Evolutionary conservation across 148 eudicot species (phyloP), one percentile per base, ranked within the genome.

Genomic region (Rheum nobile): DNA sequence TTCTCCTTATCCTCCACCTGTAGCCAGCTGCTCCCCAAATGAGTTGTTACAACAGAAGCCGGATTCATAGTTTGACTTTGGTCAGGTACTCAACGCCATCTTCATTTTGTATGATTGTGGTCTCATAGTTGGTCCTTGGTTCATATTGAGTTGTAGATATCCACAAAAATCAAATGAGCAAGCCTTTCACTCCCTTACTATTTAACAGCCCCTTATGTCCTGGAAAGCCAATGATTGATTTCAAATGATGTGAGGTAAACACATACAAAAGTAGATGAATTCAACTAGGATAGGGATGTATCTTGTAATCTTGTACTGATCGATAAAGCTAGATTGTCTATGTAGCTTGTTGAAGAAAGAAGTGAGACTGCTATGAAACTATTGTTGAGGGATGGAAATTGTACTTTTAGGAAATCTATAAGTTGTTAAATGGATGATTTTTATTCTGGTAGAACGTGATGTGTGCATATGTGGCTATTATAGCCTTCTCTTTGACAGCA

Each of bases 141-240:
- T 63, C 69, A 63, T 63, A 63, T 29, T 28, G 37, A 63, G 69
- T 4, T 63, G 67, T 57, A 57, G 34, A 57, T 57, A 57, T 57
- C 13, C 17, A 26, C 34, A 9, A 57, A 4, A 57, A 57, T 57
- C 13, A 28, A 26, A 8, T 32, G 70, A 65, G 41, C 22, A 32
- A 65, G 70, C 70, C 21, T 65, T 29, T 12, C 5, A 3, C 22
- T 54, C 19, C 29, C 13, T 11, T 57, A 6, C 1, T 28, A 11
- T 10, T 0, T 26, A 28, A 57, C 32, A 57, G 9, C 11, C 12
- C 1, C 67, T 57, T 12, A 7, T 9, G 17, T 26, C 32, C 2
- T 57, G 1, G 34, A 6, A 22, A 7, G 10, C 9, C 63, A 55
- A 19, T 50, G 57, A 50, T 50, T 26, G 57, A 7, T 8, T n/a